These are phyloP conservation scores for Boletus tomentosulus DNA, from an alignment of 768 basidiomycete genomes.

Conservation along the genomic window DNA sequence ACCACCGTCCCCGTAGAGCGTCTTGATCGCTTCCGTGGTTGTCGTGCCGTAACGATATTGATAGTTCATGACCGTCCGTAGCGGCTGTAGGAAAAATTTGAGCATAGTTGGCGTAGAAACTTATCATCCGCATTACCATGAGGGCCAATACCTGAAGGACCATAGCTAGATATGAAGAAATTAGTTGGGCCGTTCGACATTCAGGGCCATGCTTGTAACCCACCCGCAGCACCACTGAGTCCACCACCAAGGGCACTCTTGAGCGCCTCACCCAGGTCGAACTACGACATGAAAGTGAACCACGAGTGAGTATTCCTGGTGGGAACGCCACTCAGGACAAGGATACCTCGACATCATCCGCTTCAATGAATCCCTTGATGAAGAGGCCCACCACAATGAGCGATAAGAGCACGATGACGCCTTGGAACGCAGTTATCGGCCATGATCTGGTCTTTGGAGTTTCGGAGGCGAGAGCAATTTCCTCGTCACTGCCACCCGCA, in stretches of 20 bases:
- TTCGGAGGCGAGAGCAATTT: background rate
- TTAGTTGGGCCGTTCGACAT: background rate
- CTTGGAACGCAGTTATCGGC: constrained; percentile 24
- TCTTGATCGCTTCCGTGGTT: constrained; percentile 57
- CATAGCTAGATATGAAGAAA: constrained; percentile 58
- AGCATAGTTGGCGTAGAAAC: background rate
- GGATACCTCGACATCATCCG: constrained; percentile 62
- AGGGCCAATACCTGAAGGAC: constrained; percentile 86
- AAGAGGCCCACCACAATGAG: constrained; percentile 45
- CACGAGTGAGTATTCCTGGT: constrained; percentile 45
- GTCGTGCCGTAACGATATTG: constrained; percentile 88
- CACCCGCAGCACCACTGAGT: constrained; percentile 81
- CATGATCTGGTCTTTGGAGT: constrained; percentile 9
- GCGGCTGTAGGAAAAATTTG: constrained; percentile 45
- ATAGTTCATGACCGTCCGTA: constrained; percentile 98
- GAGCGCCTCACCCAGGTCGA: constrained; percentile 74
- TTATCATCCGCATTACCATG: constrained; percentile 45
- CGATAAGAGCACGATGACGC: constrained; percentile 33
- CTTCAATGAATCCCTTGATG: constrained; percentile 67
- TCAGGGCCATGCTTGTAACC: constrained; percentile 1
- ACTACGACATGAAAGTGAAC: constrained; percentile 40
- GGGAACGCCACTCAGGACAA: constrained; percentile 18
- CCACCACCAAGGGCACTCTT: constrained; percentile 87
- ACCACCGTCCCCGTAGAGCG: constrained; percentile 75
- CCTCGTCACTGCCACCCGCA: constrained; percentile 17